Percentiles rank a stretch among this genome's conserved stretches.
phyloP scores from a whole-genome alignment of 140 eudicot species.

The Bidens hawaiensis region DNA sequence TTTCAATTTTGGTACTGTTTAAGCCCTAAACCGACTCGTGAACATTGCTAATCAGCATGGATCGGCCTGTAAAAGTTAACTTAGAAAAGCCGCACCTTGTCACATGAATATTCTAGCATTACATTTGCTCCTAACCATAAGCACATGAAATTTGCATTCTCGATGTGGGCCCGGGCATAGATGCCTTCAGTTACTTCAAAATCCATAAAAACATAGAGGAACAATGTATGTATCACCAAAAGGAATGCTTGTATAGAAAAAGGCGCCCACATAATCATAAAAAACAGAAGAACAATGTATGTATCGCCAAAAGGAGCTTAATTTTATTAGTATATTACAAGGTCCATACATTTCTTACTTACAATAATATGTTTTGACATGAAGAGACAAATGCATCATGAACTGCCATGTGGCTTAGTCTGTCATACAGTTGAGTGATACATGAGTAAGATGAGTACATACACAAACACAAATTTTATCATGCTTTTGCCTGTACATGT shows the following conservation, averaged over 20 bases:
- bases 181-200: slow-evolving; percentile 96
- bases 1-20: too few relatives aligned
- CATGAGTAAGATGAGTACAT: neutral
- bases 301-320: neutral
- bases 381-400: neutral
- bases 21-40: too few relatives aligned
- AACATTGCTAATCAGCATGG: too few relatives aligned
- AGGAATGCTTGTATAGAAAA: slow-evolving; percentile 52
- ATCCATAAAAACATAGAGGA: too few relatives aligned
- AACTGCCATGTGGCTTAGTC: neutral
- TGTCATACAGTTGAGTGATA: neutral
- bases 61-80: neutral
- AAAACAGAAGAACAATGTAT: neutral
- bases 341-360: neutral
- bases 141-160: slow-evolving; percentile 81
- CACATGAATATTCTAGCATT: slow-evolving; percentile 95
- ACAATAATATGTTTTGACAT: neutral
- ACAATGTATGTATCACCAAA: too few relatives aligned
- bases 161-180: slow-evolving; percentile 77
- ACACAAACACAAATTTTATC: neutral
- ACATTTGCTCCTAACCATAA: slow-evolving; percentile 99
- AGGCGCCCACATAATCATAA: neutral
- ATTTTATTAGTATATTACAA: neutral
- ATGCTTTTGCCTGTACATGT: neutral
- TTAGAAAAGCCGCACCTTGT: slow-evolving; percentile 54